Base-by-base conservation (phyloP, 345 rosid genomes). In the Corymbia maculata region DNA sequence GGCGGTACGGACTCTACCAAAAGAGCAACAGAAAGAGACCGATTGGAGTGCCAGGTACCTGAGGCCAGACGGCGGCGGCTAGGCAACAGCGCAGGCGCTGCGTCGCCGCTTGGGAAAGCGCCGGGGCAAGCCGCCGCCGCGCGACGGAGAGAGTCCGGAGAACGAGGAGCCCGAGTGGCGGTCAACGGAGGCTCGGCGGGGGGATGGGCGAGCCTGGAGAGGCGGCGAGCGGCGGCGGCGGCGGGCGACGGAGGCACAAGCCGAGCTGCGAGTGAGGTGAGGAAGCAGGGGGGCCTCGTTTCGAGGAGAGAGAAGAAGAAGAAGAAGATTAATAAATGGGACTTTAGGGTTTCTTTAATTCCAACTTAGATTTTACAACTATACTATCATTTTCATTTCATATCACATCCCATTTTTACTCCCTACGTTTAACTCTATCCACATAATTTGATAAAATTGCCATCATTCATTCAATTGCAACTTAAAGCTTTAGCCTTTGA, bases 161-260 rank as follows among this genome's bases (percentile, higher is more conserved):
- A 22, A 64, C 17, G 75, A 7, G 9, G 36, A 13, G 75, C 75
- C n/a, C 19, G 75, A 32, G 70, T 36, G 75, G 13, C 68, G 14
- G 30, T 5, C 68, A 32, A 5, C 68, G 68, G 82, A 32, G 68
- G 82, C 49, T 19, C 47, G 13, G 44, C 82, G 49, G 82, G 44
- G 26, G 24, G 26, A 19, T 26, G 42, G 44, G 79, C 44, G 70
- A 64, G 70, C 8, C 70, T 66, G 21, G 42, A 30, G 42, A 8
- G 42, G 75, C 75, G 75, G 75, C 75, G 47, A n/a, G 70, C 70
- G 80, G 36, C 47, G 80, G 61, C 61, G 61, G 61, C 61, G 61
- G 24, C 28, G 9, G 80, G 3, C 80, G 80, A 21, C 24, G 26
- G 47, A 3, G 61, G 22, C 28, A 36, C 80, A 44, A 36, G 17